Percentiles rank a stretch among this genome's conserved stretches.
Conservation (phyloP, 768 basidiomycete genomes). For the Obba rivulosa region DNA sequence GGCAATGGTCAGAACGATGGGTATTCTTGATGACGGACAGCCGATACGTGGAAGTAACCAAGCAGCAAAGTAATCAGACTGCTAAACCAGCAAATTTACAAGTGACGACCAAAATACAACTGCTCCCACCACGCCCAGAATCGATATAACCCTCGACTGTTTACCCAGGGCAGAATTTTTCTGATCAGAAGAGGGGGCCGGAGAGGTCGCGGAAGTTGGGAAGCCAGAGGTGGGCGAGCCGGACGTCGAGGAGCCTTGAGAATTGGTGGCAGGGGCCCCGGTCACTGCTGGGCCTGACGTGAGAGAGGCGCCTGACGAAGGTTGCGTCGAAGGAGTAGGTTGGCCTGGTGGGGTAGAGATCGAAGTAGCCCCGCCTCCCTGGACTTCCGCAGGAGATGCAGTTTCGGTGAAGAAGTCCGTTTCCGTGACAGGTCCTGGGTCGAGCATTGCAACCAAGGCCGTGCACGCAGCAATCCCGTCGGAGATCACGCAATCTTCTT, state of each 20-base stretch:
- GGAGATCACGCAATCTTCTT: constrained; percentile 23
- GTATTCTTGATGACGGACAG: no score
- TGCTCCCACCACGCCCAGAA: no score
- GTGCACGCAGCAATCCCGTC: constrained; percentile 23
- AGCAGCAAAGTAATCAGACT: no score
- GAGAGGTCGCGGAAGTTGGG: not conserved
- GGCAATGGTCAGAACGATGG: no score
- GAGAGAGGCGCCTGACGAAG: constrained; percentile 2
- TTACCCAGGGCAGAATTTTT: no score
- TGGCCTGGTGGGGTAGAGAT: not conserved
- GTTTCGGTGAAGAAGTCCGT: constrained; percentile 15
- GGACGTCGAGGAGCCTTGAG: no score
- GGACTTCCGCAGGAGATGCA: constrained; percentile 22
- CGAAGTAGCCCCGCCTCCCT: constrained; percentile 20
- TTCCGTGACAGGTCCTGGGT: constrained; percentile 2
- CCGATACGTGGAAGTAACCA: no score
- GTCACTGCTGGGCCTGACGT: not conserved
- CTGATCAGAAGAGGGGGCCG: not conserved
- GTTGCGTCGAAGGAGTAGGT: not conserved
- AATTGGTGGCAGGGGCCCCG: no score
- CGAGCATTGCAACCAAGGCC: constrained; percentile 8
- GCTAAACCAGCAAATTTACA: no score
- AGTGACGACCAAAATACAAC: no score
- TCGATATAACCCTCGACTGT: no score
- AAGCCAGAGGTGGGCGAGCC: not conserved